A percentile compares a stretch with the other conserved stretches of the same genome.
These are phyloP conservation scores for Mycocentrospora acerina DNA, from an alignment of 2,329 filamentous ascomycete genomes.

Conservation along the genomic window DNA sequence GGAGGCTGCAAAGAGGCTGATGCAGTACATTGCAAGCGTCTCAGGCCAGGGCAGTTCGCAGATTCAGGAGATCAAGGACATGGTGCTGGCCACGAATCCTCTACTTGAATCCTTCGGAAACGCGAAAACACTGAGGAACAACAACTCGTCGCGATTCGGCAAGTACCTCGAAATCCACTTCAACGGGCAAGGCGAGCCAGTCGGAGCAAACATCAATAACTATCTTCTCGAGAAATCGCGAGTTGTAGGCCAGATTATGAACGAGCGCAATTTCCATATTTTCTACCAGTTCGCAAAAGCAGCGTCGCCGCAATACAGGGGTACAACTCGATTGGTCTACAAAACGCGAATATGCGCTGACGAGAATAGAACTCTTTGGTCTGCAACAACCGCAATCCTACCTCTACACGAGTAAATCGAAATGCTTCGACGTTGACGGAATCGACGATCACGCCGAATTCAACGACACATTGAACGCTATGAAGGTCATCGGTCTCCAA, in stretches of 20 bases:
- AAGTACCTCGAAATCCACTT: constrained; percentile 99
- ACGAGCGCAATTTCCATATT: constrained; percentile 98
- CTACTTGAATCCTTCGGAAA: constrained; percentile 97
- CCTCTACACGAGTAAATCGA: constrained; percentile 88
- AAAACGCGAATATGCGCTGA: constrained; percentile 11
- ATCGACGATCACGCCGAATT: constrained; percentile 92
- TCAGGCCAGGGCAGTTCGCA: constrained; percentile 82
- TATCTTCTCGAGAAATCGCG: constrained; percentile 94
- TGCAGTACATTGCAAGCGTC: constrained; percentile 99
- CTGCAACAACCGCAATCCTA: constrained; percentile 92
- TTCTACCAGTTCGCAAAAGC: constrained; percentile 99
- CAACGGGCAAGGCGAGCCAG: constrained; percentile 84
- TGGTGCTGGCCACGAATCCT: constrained; percentile 98
- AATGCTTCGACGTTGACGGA: constrained; percentile 90
- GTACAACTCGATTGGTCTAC: constrained; percentile 32
- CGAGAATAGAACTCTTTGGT: constrained; percentile 68
- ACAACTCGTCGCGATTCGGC: constrained; percentile 97
- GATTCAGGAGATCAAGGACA: constrained; percentile 97
- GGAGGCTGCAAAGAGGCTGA: constrained; percentile 95
- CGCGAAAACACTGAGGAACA: constrained; percentile 95
- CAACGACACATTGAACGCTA: constrained; percentile 86
- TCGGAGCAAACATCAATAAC: constrained; percentile 97
- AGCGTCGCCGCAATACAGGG: constrained; percentile 79
- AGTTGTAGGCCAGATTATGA: constrained; percentile 90
- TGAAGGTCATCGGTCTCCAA: constrained; percentile 87